Evolutionary conservation across 23 red algal genomes (phyloP), one percentile per base, ranked within the genome.

Genomic region (Gracilaria domingensis): DNA sequence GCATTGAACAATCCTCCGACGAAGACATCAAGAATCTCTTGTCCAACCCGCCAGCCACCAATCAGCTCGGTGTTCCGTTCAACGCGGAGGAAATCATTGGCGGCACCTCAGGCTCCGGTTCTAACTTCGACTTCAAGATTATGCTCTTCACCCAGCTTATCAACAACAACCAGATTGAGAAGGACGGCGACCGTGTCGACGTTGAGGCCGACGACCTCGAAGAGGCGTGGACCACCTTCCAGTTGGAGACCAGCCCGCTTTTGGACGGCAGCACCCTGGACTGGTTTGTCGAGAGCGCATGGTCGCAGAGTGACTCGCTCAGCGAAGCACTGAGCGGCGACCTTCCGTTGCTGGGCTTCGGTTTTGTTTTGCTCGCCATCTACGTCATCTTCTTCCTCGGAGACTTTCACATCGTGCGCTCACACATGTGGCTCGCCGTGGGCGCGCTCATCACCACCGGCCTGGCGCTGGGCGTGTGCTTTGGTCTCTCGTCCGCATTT

Each of bases 371-470:
- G 84, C 85, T 95, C 14, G 66, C 74, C 56, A 45, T 95, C 28
- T 95, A 95, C 75, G 79, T 89, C 76, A 75, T 89, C 38, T 47
- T 95, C 20, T 95, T 88, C 75, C 64, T 95, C 21, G 93, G 93
- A 30, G 85, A 89, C 12, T 95, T 88, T 44, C 93, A 95, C 69
- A 75, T 78, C 12, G 93, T 95, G 66, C 85, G 79, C 13, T 95
- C 93, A 24, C 93, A 88, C 71, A 76, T 89, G 69, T 58, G 87
- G 64, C 75, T 88, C 30, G 93, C 84, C 14, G 14, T 84, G 0
- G 79, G 65, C 64, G 79, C 85, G 39, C 37, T 95, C 18, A 2
- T 85, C 48, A 89, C 82, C 25, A 83, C 85, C 33, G 93, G 93
- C 20, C 78, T 95, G 5, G 72, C 93, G 2, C 50, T 95, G 20